Evolutionary conservation across 2,329 filamentous ascomycete genomes (phyloP).

Genomic region (Diaporthe australafricana): DNA sequence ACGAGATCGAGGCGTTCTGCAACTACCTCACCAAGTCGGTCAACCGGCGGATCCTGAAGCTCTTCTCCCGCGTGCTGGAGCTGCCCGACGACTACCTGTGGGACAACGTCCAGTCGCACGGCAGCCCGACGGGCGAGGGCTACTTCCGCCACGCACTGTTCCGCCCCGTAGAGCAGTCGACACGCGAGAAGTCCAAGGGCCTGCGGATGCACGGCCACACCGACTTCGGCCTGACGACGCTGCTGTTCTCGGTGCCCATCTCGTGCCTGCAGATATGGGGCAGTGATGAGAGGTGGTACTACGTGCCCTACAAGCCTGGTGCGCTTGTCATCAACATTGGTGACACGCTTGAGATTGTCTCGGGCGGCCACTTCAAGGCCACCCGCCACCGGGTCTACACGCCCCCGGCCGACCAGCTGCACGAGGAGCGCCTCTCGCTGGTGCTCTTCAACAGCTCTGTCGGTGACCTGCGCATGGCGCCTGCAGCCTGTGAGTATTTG

Average conservation of each 20-base stretch:
- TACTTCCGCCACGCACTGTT: slow-evolving; percentile 60
- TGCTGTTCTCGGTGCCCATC: slow-evolving; percentile 59
- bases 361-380: slow-evolving; percentile 59
- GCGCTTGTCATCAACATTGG: slow-evolving; percentile 63
- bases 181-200: slow-evolving; percentile 48
- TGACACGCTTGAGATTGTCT: slow-evolving; percentile 57
- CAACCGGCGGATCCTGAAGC: slow-evolving; percentile 54
- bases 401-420: slow-evolving; percentile 53
- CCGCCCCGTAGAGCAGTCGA: slow-evolving; percentile 49
- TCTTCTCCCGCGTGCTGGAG: slow-evolving; percentile 57
- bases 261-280: slow-evolving; percentile 59
- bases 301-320: slow-evolving; percentile 56
- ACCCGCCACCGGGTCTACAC: slow-evolving; percentile 57
- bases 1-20: slow-evolving; percentile 54
- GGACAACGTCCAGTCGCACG: slow-evolving; percentile 56
- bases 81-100: slow-evolving; percentile 57
- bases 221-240: slow-evolving; percentile 58
- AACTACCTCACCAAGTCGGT: slow-evolving; percentile 60
- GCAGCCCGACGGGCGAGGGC: slow-evolving; percentile 54
- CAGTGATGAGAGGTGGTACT: slow-evolving; percentile 57
- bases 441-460: slow-evolving; percentile 59
- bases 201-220: slow-evolving; percentile 60
- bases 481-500: slow-evolving; percentile 44
- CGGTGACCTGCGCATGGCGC: slow-evolving; percentile 55
- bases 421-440: slow-evolving; percentile 54